Evolutionary conservation across 2,329 filamentous ascomycete species (phyloP).

Genomic region (Sphaceloma murrayae): DNA sequence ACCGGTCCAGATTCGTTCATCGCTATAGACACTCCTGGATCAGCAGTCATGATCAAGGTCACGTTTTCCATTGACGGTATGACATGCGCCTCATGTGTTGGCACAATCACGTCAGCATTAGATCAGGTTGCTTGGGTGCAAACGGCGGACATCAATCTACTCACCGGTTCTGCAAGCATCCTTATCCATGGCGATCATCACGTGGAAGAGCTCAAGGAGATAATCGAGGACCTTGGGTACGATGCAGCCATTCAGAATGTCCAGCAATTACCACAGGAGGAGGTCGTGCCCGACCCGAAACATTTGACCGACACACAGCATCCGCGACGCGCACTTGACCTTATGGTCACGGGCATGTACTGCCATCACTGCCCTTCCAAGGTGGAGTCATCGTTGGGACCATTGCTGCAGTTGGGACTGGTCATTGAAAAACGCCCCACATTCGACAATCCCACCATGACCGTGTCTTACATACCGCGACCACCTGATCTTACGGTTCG

Average conservation of each 20-base stretch:
- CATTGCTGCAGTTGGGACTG: conserved; percentile 38
- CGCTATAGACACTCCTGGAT: no score
- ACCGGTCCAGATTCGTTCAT: no score
- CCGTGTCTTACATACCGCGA: conserved; percentile 59
- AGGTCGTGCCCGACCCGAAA: neutral
- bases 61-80: conserved; percentile 42
- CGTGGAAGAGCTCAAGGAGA: conserved; percentile 37
- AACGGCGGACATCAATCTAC: conserved; percentile 41
- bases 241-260: conserved; percentile 24
- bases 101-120: conserved; percentile 40
- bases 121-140: conserved; percentile 38
- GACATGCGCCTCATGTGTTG: conserved; percentile 49
- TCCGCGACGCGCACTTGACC: conserved; percentile 27
- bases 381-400: conserved; percentile 45
- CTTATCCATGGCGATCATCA: conserved; percentile 41
- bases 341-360: conserved; percentile 37
- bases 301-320: conserved; percentile 16
- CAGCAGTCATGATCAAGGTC: no score
- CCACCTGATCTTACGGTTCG: conserved; percentile 65
- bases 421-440: conserved; percentile 48
- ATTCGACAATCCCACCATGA: conserved; percentile 56
- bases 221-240: conserved; percentile 40
- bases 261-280: no score
- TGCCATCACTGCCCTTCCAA: conserved; percentile 40
- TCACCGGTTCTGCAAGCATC: conserved; percentile 43